Base-by-base conservation (phyloP, 2,329 filamentous ascomycete species). In the Sphaerulina vaccinii region DNA sequence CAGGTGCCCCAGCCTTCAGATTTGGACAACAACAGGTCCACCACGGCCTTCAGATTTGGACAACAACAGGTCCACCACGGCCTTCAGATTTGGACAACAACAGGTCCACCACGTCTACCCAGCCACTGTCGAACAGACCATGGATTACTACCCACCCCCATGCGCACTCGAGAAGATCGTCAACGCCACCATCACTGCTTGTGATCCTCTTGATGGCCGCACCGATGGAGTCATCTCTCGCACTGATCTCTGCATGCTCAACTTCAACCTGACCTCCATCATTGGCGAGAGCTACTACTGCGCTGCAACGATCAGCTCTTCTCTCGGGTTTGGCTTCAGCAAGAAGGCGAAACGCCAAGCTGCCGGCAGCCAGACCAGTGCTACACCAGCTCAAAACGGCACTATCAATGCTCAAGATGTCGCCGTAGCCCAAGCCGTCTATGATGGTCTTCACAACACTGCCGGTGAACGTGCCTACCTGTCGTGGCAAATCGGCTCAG, bases 171-270 rank as follows among this genome's bases (percentile, higher is more conserved):
- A 71, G 5, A 75, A 74, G 62, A 79, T 81, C 35, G 70, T 77
- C 16, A 81, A 80, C 60, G 67, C 71, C 37, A 82, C 79, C 7
- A 80, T 82, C 45, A 67, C 69, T 1, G 73, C 73, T 23, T 83
- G 79, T 44, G 79, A 82, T 55, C 68, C 73, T 8, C 68, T 83
- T 5, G 79, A 82, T 45, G 79, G 80, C 9, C 70, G 70, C 32
- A 71, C 70, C 1, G 79, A 82, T 51, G 78, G 79, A 10, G 77
- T 82, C 3, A 70, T 82, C 37, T 68, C 73, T 7, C 70, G 75
- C 5, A 72, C 71, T 0, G 74, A 77, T 40, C 68, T 77, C n/a
- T 78, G 74, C 68, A 70, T 68, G 53, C 56, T 75, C 11, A 62
- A 74, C 48, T 75, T 74, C 62, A 71, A 80, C 59, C 57, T 78